Conservation (phyloP, 106 monocot species). For the Amphibolis antarctica region DNA sequence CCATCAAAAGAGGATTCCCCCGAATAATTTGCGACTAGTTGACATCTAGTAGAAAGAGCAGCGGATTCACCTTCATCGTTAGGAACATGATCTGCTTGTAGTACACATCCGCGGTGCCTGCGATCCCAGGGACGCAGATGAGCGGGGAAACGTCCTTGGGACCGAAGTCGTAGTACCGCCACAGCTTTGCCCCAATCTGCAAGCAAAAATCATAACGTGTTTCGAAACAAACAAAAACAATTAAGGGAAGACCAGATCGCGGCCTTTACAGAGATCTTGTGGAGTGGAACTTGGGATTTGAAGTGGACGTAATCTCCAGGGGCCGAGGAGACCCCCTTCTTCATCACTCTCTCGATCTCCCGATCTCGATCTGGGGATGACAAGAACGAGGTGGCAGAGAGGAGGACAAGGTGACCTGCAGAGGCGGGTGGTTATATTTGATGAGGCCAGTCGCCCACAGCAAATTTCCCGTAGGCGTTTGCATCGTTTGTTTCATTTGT, state of each 20-base stretch:
- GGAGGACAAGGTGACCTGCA: no score
- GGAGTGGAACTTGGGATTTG: constrained; percentile 92
- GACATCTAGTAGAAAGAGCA: background rate
- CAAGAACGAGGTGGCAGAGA: no score
- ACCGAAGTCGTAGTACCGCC: constrained; percentile 98
- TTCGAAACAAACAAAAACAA: background rate
- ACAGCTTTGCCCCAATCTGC: constrained; percentile 73
- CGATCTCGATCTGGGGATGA: no score
- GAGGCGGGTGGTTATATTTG: no score
- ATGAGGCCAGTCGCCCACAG: no score
- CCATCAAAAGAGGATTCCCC: no score
- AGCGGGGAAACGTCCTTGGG: constrained; percentile 83
- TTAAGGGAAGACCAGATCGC: no score
- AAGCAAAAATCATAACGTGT: background rate
- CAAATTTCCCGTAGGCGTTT: no score
- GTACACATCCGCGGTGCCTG: constrained; percentile 98
- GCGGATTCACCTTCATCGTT: constrained; percentile 53
- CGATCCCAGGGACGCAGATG: constrained; percentile 85
- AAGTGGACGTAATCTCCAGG: constrained; percentile 96
- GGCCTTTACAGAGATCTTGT: constrained; percentile 73
- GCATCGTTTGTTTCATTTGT: no score
- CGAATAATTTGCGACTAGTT: no score
- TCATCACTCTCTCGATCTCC: no score
- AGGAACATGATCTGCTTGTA: constrained; percentile 95
- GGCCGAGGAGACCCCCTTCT: constrained; percentile 26